A percentile compares a stretch with the other conserved stretches of the same genome.
Evolutionary conservation across 129 eudicot species (phyloP).

Genomic region (Rutidosis leptorrhynchoides): DNA sequence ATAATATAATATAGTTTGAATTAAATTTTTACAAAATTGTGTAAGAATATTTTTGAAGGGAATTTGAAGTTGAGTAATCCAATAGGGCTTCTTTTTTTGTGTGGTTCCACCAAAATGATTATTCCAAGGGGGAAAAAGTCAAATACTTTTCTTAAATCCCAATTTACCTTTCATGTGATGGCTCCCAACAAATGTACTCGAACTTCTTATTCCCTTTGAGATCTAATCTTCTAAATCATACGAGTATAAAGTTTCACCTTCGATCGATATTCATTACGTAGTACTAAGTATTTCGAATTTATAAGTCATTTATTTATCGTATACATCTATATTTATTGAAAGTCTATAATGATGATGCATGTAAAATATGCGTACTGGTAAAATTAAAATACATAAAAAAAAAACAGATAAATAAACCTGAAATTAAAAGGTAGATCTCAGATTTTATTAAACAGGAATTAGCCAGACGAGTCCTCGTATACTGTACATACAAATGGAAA

Average conservation of each 20-base stretch:
- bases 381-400: too few relatives aligned
- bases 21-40: too few relatives aligned
- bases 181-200: neutral
- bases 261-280: too few relatives aligned
- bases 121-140: neutral
- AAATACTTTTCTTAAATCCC: neutral
- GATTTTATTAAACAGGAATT: constrained; percentile 11
- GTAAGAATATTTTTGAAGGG: too few relatives aligned
- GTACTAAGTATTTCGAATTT: neutral
- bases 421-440: neutral
- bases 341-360: too few relatives aligned
- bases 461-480: constrained; percentile 13
- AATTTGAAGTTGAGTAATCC: constrained; percentile 8
- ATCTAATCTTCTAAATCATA: neutral
- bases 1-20: too few relatives aligned
- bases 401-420: too few relatives aligned
- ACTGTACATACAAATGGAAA: constrained; percentile 18
- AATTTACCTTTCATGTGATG: constrained; percentile 10
- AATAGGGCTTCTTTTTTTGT: neutral
- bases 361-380: too few relatives aligned
- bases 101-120: neutral
- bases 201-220: neutral
- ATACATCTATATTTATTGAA: too few relatives aligned
- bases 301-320: too few relatives aligned
- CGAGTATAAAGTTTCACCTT: neutral